These are phyloP conservation scores for Aaosphaeria pasadenensis DNA, from an alignment of 2,329 filamentous ascomycete species.

Conservation along the genomic window DNA sequence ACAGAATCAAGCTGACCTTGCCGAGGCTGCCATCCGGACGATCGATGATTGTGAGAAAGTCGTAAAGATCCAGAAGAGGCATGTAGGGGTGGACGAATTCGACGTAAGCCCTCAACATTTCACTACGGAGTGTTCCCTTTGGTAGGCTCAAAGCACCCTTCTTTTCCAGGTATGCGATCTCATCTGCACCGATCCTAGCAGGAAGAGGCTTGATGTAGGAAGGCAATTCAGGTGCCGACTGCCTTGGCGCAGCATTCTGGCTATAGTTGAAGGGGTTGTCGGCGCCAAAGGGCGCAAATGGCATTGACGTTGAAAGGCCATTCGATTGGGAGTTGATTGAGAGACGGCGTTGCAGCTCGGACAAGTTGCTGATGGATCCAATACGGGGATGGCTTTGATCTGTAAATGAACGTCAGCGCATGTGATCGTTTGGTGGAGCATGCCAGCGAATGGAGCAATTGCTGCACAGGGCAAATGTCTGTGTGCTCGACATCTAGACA, in stretches of 20 bases:
- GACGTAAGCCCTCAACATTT: slow-evolving; percentile 76
- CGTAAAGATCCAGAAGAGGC: slow-evolving; percentile 72
- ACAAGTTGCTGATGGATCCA: slow-evolving; percentile 34
- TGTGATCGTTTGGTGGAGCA: slow-evolving; percentile 3
- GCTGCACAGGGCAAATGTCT: background rate
- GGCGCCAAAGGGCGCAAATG: slow-evolving; percentile 34
- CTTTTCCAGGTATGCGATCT: slow-evolving; percentile 76
- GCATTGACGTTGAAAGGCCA: slow-evolving; percentile 28
- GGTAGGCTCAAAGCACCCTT: slow-evolving; percentile 85
- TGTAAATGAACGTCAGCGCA: slow-evolving; percentile 27
- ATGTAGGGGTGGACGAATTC: slow-evolving; percentile 94
- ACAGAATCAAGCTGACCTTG: slow-evolving; percentile 79
- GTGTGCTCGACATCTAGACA: background rate
- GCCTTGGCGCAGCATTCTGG: slow-evolving; percentile 49
- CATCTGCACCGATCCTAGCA: slow-evolving; percentile 71
- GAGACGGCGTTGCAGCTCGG: slow-evolving; percentile 45
- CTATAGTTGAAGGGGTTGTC: slow-evolving; percentile 33
- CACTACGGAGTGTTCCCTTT: slow-evolving; percentile 66
- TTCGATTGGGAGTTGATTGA: slow-evolving; percentile 39
- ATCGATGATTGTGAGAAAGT: slow-evolving; percentile 60
- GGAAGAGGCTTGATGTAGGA: slow-evolving; percentile 79
- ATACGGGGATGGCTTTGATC: slow-evolving; percentile 49
- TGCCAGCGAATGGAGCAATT: background rate
- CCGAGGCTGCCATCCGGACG: slow-evolving; percentile 66
- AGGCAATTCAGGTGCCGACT: slow-evolving; percentile 48